Base-by-base conservation (phyloP, 75 land plant genomes). In the Selaginella tamariscina region DNA sequence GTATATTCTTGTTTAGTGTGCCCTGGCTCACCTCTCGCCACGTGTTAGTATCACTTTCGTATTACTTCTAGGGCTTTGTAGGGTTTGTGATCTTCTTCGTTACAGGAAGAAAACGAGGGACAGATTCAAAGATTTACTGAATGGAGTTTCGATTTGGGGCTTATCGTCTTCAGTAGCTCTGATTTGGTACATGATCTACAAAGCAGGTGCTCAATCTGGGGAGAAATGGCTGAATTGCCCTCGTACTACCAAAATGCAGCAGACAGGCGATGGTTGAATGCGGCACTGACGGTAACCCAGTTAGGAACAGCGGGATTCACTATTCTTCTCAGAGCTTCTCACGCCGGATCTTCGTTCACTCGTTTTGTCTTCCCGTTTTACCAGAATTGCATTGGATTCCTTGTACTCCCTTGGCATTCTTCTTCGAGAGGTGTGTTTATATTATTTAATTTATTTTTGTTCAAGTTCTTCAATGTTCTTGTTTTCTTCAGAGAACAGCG, bases 321-420 rank as follows among this genome's bases (percentile, higher is more conserved):
- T 5, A 39, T 39, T 39, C 49, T 39, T 39, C 49, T 39, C 11
- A 39, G 49, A 39, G 15, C 49, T 39, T 39, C 49, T 5, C 49
- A 15, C 49, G 49, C 15, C 15, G 49, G 49, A 39, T 39, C 49
- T 39, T n/a, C n/a, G n/a, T 15, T 87, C 24, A 86, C 87, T 74
- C 89, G 80, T 30, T 56, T 84, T 33, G 95, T 93, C 15, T 93
- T 78, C 70, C 84, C 86, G 5, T 82, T 86, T 18, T 93, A 89
- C 49, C 68, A 93, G 44, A 87, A 93, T 77, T 79, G 81, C 71
- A 84, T 93, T 65, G 98, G 91, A 44, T 49, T 84, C 27, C 29
- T 81, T 26, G 69, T 85, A 5, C 80, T 89, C 31, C 87, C 29
- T 84, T 79, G 54, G 98, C 98, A 2, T 86, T 80, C 71, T 84